phyloP scores from a whole-genome alignment of 108 stramenopile species.

The Discostella pseudostelligera region DNA sequence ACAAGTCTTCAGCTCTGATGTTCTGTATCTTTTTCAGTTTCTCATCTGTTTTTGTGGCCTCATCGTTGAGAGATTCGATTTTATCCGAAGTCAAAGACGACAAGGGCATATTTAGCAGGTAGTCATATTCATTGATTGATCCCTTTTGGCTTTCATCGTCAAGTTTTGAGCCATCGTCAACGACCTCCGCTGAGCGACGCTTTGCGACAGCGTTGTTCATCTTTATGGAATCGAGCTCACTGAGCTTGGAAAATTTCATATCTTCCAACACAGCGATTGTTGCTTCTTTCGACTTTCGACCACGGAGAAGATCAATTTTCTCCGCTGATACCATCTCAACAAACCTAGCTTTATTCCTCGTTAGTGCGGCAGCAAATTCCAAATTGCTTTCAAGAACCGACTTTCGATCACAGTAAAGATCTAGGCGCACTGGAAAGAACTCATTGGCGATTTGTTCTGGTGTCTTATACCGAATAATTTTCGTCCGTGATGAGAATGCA shows the following conservation, averaged over 20 bases:
- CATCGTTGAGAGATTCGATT: constrained; percentile 63
- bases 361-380: constrained; percentile 55
- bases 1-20: constrained; percentile 67
- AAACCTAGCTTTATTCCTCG: constrained; percentile 81
- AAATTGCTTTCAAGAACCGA: constrained; percentile 66
- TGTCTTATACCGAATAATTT: constrained; percentile 63
- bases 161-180: constrained; percentile 3
- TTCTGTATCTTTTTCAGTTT: constrained; percentile 54
- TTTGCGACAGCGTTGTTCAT: constrained; percentile 49
- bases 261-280: constrained; percentile 60
- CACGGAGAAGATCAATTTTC: constrained; percentile 65
- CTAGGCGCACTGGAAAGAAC: constrained; percentile 74
- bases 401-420: constrained; percentile 77
- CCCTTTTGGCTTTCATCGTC: constrained; percentile 13
- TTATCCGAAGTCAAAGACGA: constrained; percentile 77
- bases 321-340: constrained; percentile 71
- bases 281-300: constrained; percentile 68
- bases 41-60: constrained; percentile 56
- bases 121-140: constrained; percentile 65
- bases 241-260: constrained; percentile 54
- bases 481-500: constrained; percentile 67
- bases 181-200: constrained; percentile 6
- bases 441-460: constrained; percentile 74
- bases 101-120: constrained; percentile 82
- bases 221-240: constrained; percentile 56